phyloP scores from a whole-genome alignment of 306 rosid species.

The Abrus pulchellus region DNA sequence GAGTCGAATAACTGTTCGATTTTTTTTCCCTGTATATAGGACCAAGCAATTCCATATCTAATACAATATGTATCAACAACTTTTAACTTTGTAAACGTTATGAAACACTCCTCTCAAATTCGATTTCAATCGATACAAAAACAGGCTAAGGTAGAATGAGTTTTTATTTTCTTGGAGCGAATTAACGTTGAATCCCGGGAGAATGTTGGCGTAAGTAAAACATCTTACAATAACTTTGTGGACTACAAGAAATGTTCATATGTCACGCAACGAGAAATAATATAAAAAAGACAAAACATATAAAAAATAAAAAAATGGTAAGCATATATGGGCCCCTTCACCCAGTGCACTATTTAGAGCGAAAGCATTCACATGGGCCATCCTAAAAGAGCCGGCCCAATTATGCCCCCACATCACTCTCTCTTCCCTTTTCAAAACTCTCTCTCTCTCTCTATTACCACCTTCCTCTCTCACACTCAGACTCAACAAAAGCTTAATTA shows the following conservation, averaged over 20 bases:
- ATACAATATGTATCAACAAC: no score
- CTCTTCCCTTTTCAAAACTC: not conserved
- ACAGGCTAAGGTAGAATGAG: no score
- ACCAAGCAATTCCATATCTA: no score
- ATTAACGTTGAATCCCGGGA: not conserved
- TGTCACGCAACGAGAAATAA: not conserved
- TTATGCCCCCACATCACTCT: not conserved
- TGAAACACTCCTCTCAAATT: no score
- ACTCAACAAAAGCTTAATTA: not conserved
- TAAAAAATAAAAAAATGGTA: not conserved
- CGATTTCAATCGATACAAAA: no score
- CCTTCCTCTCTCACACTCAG: not conserved
- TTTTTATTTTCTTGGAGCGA: not conserved
- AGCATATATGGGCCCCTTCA: not conserved
- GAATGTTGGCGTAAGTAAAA: no score
- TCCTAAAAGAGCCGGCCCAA: slow-evolving; percentile 13
- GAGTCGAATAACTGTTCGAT: fast-evolving
- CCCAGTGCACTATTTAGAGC: not conserved
- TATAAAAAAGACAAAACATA: slow-evolving; percentile 3
- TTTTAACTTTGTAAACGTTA: no score
- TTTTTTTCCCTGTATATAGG: no score
- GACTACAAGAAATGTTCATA: no score
- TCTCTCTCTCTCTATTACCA: slow-evolving; percentile 30
- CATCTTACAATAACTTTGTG: no score
- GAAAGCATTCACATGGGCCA: no score